Base-by-base conservation (phyloP, 83 land plant species). In the Thuja plicata region DNA sequence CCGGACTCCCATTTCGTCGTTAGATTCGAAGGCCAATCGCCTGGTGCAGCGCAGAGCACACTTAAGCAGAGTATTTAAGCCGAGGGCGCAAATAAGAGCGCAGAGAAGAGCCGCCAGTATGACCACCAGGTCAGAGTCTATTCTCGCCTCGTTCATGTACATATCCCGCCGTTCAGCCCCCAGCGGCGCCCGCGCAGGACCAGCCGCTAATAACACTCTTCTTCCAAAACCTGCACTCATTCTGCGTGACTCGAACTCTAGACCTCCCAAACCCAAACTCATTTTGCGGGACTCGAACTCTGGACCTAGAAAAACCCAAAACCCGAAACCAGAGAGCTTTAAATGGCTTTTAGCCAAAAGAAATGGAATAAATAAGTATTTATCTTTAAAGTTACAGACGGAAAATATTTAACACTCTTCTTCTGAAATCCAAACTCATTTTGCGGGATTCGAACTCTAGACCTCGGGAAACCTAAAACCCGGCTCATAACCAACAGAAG, bases 81-180 rank as follows among this genome's bases (percentile, higher is more conserved):
- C 96, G 76, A 94, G 91, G 54, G 94, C 93, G 90, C 96, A 95
- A 66, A 95, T 93, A 4, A 95, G 91, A 6, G 95, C 94, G 83
- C 95, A 94, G 88, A 95, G 91, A 84, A 95, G 93, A 34, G 97
- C 94, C 17, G 95, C 94, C 57, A 94, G 91, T 88, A 95, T 93
- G 76, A 95, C 92, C 6, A 92, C 93, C 73, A 92, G 89, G 90
- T 95, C 96, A 24, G 96, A 94, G 90, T 95, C 93, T 40, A 91
- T 3, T 19, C 27, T 32, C 17, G 32, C 66, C 27, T 86, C 37
- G 50, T 35, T 81, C 30, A 21, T 10, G 3, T 81, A 66, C n/a
- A 66, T 7, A 2, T 27, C 73, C 73, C 73, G 73, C 32, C n/a
- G 30, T 32, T 27, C 2, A 24, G n/a, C 2, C 10, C 30, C 73